These are phyloP conservation scores for Daphne laureola DNA, from an alignment of 441 rosid genomes.

Conservation along the genomic window DNA sequence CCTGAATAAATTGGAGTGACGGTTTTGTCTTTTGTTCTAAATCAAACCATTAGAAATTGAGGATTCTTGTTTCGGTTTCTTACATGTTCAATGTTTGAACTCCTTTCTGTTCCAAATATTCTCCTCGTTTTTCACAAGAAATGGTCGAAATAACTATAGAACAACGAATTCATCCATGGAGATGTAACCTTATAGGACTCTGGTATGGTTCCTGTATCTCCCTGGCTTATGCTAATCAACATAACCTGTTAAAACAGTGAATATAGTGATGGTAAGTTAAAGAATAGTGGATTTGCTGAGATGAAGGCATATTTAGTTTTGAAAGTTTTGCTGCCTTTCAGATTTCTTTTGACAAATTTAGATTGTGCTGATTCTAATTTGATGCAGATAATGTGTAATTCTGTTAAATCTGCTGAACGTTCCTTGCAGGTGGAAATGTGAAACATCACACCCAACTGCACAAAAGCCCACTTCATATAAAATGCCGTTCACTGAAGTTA, in stretches of 20 bases:
- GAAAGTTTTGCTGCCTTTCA: neutral
- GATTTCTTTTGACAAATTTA: neutral
- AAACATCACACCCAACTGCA: conserved; percentile 15
- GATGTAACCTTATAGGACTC: too few species aligned
- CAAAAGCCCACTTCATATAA: conserved; percentile 16
- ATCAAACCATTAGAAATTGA: too few species aligned
- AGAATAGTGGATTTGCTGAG: neutral
- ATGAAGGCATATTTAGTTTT: neutral
- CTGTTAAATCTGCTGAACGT: neutral
- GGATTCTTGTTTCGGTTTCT: too few species aligned
- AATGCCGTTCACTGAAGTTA: conserved; percentile 18
- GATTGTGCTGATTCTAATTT: neutral
- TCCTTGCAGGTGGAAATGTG: conserved; percentile 25
- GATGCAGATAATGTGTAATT: neutral
- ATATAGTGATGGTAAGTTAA: neutral
- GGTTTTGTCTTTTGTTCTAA: too few species aligned
- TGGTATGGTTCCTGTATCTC: too few species aligned
- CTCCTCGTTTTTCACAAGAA: too few species aligned
- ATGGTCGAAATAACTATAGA: too few species aligned
- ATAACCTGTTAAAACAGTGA: too few species aligned
- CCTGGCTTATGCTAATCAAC: too few species aligned
- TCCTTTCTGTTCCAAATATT: too few species aligned
- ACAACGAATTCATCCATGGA: too few species aligned
- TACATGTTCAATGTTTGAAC: too few species aligned
- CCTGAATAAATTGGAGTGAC: neutral